Evolutionary conservation across 306 rosid species (phyloP), one percentile per base, ranked within the genome.

Genomic region (Rosa multiflora): DNA sequence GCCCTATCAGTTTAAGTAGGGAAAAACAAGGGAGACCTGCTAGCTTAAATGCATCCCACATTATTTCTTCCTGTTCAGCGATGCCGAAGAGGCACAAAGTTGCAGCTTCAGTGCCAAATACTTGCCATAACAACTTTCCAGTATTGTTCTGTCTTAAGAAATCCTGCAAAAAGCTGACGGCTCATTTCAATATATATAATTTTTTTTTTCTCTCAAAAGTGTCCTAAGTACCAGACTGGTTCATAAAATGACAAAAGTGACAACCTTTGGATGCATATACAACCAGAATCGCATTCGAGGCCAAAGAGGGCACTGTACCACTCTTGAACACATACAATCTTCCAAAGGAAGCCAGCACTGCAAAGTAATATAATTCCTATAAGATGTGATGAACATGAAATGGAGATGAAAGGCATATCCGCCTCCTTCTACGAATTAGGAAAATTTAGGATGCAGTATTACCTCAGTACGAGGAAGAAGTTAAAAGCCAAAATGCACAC

Each of bases 221-320:
- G 55, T 63, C 40, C 6, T 2, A 46, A 82, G 46, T 8, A 39
- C 1, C 12, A 18, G 74, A 26, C 20, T 10, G 44, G 17, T 26
- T 61, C 74, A 74, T 51, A n/a, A 52, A 73, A 72, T 80, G 62
- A 44, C 79, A 64, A 48, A 55, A 64, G 53, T 75, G 70, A 78
- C 42, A 83, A 92, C 97, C 97, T 92, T 92, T 46, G 97, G 99
- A 86, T 94, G 99, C 99, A 94, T 94, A 74, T 94, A 94, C 86
- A 94, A 58, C 99, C 99, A 94, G 78, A 94, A 91, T 80, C 85
- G 86, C 44, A 93, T 78, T 86, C 93, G 88, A 55, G 74, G 83
- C 92, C 89, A 90, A 12, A 90, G 89, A 75, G 79, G 73, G 77
- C 84, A 84, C 12, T 88, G 85, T 37, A 81, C 68, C 47, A 94